Base-by-base conservation (phyloP, 345 rosid genomes). In the Populus euphratica region DNA sequence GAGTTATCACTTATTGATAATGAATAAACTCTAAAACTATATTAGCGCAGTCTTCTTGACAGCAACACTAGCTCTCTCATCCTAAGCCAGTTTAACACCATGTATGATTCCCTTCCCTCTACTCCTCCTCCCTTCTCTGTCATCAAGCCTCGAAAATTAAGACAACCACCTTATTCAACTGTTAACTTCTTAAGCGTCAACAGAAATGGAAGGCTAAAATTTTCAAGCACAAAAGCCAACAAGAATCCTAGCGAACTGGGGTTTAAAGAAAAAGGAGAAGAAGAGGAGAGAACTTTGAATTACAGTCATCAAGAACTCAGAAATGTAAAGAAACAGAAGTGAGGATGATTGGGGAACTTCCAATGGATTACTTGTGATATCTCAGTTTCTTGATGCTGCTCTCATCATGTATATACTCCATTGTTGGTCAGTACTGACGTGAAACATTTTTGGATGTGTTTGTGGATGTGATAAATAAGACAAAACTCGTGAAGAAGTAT, bases 291-390 rank as follows among this genome's bases (percentile, higher is more conserved):
- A 25, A 27, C 2, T 52, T 82, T 50, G 78, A 86, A 76, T 38
- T 72, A 25, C 70, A 81, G 14, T 54, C 75, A 20, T 66, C 75
- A 13, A 62, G 64, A 35, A 35, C 47, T 21, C 39, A n/a, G 29
- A 70, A 41, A 20, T 52, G 67, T 12, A 50, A 43, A n/a, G 68
- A 67, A 25, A 29, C 64, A 9, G 33, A 23, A 27, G 72, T 4
- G 27, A 86, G 66, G 89, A 83, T 23, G 89, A 88, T 43, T 88
- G 88, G 92, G 91, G 44, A 86, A 68, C 86, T 88, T 80, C 90
- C 92, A 5, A 84, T 85, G 86, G 92, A 89, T 75, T 41, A 41
- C 80, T 81, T 83, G 50, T 90, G 83, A 86, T 69, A 38, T 49
- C 18, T 20, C 44, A 36, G 67, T 65, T 47, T 77, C 27, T 25